phyloP scores from a whole-genome alignment of 441 rosid genomes.

The Eruca vesicaria region DNA sequence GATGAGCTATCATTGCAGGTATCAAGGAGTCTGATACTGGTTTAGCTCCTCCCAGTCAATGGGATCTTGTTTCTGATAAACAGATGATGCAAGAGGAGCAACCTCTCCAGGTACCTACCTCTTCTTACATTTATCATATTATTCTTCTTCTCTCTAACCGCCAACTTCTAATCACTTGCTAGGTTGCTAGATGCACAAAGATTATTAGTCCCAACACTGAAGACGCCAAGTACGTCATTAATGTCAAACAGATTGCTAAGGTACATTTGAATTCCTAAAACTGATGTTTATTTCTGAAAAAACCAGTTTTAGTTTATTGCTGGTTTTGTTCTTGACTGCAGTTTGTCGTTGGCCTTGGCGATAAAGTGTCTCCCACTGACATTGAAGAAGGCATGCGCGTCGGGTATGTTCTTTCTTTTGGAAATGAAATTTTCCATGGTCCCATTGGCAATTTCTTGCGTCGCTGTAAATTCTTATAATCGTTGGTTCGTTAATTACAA shows the following conservation, averaged over 20 bases:
- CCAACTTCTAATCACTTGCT: not conserved
- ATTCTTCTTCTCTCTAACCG: not conserved
- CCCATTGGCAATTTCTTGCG: too few relatives aligned
- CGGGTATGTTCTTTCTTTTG: slow-evolving; percentile 52
- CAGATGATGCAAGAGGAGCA: too few relatives aligned
- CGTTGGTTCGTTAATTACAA: not conserved
- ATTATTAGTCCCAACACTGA: too few relatives aligned
- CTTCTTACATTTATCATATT: too few relatives aligned
- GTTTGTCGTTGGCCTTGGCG: slow-evolving; percentile 99
- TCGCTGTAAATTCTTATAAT: not conserved
- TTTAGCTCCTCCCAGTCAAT: too few relatives aligned
- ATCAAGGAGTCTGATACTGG: too few relatives aligned
- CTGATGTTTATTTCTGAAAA: not conserved
- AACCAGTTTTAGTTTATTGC: not conserved
- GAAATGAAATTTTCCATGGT: not conserved
- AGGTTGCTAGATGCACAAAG: slow-evolving; percentile 98
- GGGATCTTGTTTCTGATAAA: too few relatives aligned
- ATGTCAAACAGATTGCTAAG: too few relatives aligned
- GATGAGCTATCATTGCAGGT: too few relatives aligned
- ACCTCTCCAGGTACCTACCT: slow-evolving; percentile 73
- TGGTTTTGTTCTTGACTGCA: slow-evolving; percentile 30
- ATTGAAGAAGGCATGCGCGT: slow-evolving; percentile 99
- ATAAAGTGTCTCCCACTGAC: slow-evolving; percentile 96
- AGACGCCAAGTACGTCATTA: too few relatives aligned
- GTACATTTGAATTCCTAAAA: not conserved